Percentiles rank a stretch among this genome's conserved stretches.
phyloP scores from a whole-genome alignment of 1,139 yeast species.

The Protomyces inundatus region DNA sequence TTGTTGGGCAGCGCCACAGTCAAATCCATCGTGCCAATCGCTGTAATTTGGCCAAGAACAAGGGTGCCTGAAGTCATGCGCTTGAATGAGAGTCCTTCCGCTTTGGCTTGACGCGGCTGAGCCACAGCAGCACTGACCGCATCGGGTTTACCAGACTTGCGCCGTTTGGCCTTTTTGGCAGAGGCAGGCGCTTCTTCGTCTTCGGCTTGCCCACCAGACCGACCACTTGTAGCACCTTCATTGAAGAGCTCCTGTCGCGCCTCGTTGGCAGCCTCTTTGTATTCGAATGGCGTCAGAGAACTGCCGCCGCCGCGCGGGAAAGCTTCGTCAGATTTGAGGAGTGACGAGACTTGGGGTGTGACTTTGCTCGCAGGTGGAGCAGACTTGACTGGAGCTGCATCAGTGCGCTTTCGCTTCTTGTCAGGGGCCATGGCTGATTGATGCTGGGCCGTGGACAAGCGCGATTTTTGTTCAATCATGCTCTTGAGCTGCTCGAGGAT shows the following conservation, averaged over 20 bases:
- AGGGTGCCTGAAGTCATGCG: conserved; percentile 50
- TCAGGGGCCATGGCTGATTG: neutral
- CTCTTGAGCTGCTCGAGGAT: too few relatives aligned
- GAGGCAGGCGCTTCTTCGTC: neutral
- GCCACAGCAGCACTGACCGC: conserved; percentile 25
- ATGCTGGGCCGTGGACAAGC: too few relatives aligned
- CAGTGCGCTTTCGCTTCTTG: conserved; percentile 20
- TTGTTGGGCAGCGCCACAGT: conserved; percentile 76
- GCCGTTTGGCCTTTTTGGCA: conserved; percentile 6
- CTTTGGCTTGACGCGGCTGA: conserved; percentile 37
- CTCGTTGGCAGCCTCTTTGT: conserved; percentile 87
- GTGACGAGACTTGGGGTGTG: neutral
- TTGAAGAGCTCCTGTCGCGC: conserved; percentile 56
- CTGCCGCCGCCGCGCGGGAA: conserved; percentile 90
- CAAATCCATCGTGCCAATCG: conserved; percentile 58
- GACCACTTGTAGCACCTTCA: conserved; percentile 41
- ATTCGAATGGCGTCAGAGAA: conserved; percentile 79
- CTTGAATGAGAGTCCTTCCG: conserved; percentile 60
- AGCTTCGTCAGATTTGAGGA: conserved; percentile 45
- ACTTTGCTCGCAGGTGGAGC: neutral
- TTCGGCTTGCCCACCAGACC: conserved; percentile 50
- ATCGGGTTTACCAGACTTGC: conserved; percentile 2
- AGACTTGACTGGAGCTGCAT: neutral
- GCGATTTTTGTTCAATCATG: too few relatives aligned
- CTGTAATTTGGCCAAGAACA: conserved; percentile 68